Evolutionary conservation across 257 asterid genomes (phyloP).

Genomic region (Perilla frutescens): DNA sequence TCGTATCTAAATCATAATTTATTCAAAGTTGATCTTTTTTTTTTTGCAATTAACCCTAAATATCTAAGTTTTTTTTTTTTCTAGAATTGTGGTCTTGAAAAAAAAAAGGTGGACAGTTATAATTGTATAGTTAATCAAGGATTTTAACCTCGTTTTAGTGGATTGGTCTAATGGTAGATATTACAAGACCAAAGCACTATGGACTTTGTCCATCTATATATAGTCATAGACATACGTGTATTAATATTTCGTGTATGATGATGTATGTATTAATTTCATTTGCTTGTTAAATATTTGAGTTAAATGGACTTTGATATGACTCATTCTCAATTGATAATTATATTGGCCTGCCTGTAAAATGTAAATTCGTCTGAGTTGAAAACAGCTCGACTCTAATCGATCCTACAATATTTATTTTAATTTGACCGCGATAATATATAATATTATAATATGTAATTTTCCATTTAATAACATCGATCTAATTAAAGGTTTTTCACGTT

Average conservation of each 20-base stretch:
- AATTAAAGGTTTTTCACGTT: no score
- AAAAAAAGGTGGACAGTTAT: neutral
- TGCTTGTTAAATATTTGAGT: neutral
- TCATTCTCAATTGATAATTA: no score
- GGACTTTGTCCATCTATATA: slow-evolving; percentile 10
- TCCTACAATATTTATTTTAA: neutral
- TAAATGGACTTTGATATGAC: no score
- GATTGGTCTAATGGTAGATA: slow-evolving; percentile 24
- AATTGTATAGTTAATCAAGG: neutral
- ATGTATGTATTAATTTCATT: neutral
- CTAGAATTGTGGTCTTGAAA: neutral
- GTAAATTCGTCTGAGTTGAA: no score
- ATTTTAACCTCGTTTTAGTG: slow-evolving; percentile 21
- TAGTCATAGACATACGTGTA: neutral
- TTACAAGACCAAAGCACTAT: slow-evolving; percentile 32
- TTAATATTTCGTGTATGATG: neutral
- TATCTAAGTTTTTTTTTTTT: neutral
- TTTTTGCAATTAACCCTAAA: no score
- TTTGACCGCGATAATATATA: no score
- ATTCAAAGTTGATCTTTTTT: no score
- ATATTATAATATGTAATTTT: no score
- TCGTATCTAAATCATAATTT: no score
- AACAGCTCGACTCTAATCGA: neutral
- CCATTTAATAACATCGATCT: no score
- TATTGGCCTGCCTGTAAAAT: no score